These are phyloP conservation scores for Chlamydomonas schloesseri DNA, from an alignment of 139 green algal species.

Conservation along the genomic window DNA sequence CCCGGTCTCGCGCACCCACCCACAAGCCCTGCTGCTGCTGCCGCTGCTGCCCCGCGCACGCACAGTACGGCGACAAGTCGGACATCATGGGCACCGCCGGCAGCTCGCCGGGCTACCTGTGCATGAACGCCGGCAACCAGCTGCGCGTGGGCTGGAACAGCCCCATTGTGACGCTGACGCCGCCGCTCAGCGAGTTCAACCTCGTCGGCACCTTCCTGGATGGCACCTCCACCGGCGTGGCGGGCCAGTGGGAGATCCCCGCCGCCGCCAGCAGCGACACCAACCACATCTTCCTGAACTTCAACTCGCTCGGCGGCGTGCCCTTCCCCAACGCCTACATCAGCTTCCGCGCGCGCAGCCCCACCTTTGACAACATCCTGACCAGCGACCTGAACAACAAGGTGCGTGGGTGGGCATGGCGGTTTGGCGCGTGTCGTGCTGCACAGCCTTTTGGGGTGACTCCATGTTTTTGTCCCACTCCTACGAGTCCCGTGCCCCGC, in stretches of 20 bases:
- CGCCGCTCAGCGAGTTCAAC: neutral
- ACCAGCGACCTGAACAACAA: neutral
- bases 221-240: neutral
- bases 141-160: constrained; percentile 11
- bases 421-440: neutral
- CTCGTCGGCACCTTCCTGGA: neutral
- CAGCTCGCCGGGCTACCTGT: constrained; percentile 15
- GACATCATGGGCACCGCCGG: constrained; percentile 32
- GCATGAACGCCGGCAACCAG: constrained; percentile 28
- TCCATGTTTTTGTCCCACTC: too few relatives aligned
- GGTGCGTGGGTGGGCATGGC: neutral
- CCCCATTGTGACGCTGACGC: neutral
- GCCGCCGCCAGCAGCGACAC: neutral
- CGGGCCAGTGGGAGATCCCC: neutral
- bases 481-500: too few relatives aligned
- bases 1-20: too few relatives aligned
- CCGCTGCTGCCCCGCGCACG: too few relatives aligned
- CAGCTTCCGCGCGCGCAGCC: neutral
- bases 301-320: neutral
- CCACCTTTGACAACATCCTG: constrained; percentile 17
- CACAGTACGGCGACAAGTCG: constrained; percentile 11
- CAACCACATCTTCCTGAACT: constrained; percentile 9
- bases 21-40: too few relatives aligned
- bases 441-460: too few relatives aligned
- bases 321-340: constrained; percentile 6